These are phyloP conservation scores for Lasiodiplodia citricola DNA, from an alignment of 2,329 filamentous ascomycete species.

Conservation along the genomic window DNA sequence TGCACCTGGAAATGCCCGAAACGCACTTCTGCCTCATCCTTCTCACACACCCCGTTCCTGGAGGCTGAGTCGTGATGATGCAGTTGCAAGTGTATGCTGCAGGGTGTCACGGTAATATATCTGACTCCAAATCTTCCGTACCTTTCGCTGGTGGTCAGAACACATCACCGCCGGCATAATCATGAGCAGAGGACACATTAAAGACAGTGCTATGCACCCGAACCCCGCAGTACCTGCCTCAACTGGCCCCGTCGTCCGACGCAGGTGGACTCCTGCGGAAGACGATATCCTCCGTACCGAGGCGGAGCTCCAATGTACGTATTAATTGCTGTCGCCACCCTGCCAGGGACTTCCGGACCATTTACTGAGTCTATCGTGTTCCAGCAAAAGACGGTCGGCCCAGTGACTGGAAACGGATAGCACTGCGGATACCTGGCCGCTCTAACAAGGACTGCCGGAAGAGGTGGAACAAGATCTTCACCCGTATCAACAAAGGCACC, in stretches of 20 bases:
- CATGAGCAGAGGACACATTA: background rate
- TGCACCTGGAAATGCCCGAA: no score
- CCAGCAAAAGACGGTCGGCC: background rate
- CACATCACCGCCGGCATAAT: background rate
- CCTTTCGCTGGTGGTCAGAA: background rate
- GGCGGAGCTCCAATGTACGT: background rate
- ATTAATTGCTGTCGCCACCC: background rate
- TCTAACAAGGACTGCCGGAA: constrained; percentile 55
- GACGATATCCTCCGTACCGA: background rate
- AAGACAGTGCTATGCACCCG: background rate
- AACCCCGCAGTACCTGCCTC: background rate
- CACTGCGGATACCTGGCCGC: constrained; percentile 44
- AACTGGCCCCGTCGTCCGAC: background rate
- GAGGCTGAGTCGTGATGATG: background rate
- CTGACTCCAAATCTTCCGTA: background rate
- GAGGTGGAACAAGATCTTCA: constrained; percentile 49
- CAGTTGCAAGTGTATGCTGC: background rate
- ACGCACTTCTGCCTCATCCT: no score
- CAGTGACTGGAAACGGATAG: constrained; percentile 45
- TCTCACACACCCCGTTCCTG: background rate
- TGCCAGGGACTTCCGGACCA: background rate
- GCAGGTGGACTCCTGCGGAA: background rate
- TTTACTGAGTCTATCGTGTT: background rate
- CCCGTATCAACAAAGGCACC: constrained; percentile 48
- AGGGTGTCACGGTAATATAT: background rate